A percentile compares a stretch with the other conserved stretches of the same genome.
Conservation (phyloP, 1,284 basidiomycete species). For the Papiliotrema flavescens region DNA sequence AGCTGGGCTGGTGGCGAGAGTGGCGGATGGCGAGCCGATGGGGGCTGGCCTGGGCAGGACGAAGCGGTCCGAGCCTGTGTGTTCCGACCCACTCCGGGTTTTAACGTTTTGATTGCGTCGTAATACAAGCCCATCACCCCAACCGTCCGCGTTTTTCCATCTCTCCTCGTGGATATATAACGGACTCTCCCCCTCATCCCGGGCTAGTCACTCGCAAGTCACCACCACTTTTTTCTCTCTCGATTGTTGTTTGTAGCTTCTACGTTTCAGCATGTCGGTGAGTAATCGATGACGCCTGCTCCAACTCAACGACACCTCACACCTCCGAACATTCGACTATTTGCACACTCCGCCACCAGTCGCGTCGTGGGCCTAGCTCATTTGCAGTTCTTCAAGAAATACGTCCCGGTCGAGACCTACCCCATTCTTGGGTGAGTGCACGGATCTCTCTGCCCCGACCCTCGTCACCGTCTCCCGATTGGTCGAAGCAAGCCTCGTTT, state of each 20-base stretch:
- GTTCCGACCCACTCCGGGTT: no score
- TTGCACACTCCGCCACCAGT: no score
- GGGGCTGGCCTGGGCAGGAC: not conserved
- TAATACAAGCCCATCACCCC: no score
- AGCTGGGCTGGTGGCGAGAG: no score
- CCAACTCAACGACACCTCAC: not conserved
- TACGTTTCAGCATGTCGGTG: not conserved
- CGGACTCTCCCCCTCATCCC: no score
- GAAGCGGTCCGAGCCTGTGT: no score
- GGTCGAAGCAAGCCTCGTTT: not conserved
- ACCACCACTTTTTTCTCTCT: not conserved
- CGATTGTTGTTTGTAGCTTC: not conserved
- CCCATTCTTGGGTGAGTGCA: constrained; percentile 3
- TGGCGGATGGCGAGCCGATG: not conserved
- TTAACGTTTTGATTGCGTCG: no score
- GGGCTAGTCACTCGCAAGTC: not conserved
- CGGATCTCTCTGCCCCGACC: no score
- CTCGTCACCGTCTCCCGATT: not conserved
- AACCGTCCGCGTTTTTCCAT: not conserved
- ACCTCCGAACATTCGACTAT: no score
- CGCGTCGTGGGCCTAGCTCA: no score
- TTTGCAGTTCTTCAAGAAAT: not conserved
- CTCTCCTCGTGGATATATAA: not conserved
- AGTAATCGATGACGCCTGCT: no score
- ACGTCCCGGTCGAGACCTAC: constrained; percentile 7